These are phyloP conservation scores for Microstegium vimineum DNA, from an alignment of 176 grass and related monocot genomes.

Conservation along the genomic window DNA sequence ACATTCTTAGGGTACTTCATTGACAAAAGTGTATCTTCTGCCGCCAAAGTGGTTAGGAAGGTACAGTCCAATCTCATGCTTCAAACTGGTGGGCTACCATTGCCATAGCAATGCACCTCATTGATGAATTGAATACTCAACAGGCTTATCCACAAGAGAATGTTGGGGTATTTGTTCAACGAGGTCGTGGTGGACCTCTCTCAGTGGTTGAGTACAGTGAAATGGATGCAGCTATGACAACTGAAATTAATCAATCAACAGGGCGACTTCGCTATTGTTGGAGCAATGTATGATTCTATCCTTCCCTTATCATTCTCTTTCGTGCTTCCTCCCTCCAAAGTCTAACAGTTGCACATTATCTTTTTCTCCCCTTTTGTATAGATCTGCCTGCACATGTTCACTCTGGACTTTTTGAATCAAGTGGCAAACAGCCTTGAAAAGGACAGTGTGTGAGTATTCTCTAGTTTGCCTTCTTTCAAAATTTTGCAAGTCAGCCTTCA, in stretches of 20 bases:
- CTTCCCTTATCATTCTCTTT: neutral
- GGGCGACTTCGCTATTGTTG: constrained; percentile 96
- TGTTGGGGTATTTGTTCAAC: constrained; percentile 98
- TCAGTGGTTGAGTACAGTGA: constrained; percentile 88
- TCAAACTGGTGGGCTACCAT: neutral
- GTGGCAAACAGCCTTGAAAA: constrained; percentile 92
- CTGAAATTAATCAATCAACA: constrained; percentile 96
- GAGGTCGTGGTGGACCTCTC: constrained; percentile 79
- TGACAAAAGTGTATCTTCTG: constrained; percentile 78
- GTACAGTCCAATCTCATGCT: constrained; percentile 35
- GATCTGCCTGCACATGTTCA: constrained; percentile 90
- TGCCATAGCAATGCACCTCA: neutral
- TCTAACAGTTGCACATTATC: neutral
- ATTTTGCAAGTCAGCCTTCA: neutral
- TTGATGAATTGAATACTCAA: constrained; percentile 21
- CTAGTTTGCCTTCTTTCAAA: neutral
- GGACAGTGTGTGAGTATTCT: constrained; percentile 79
- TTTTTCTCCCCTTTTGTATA: constrained; percentile 11
- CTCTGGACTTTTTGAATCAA: constrained; percentile 89
- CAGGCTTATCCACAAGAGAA: constrained; percentile 99
- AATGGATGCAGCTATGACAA: constrained; percentile 86
- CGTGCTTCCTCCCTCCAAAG: neutral
- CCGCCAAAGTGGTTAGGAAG: constrained; percentile 95
- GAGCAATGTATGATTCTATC: constrained; percentile 86
- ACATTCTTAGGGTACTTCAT: constrained; percentile 97